Conservation (phyloP, 352 stramenopile species). For the Phytophthora kernoviae region DNA sequence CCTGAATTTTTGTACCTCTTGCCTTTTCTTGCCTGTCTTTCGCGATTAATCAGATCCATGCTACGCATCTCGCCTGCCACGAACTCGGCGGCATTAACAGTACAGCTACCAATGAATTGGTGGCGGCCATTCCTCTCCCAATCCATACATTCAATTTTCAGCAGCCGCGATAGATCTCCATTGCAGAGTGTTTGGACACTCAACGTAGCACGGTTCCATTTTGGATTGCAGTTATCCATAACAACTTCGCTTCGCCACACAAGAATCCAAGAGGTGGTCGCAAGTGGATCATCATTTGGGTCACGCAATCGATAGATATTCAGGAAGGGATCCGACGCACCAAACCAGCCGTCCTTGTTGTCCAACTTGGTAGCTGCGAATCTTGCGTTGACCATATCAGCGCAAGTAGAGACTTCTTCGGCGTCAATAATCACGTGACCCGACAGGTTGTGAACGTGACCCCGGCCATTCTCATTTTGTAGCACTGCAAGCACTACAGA, state of each 20-base stretch:
- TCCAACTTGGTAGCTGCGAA: conserved; percentile 71
- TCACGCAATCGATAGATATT: conserved; percentile 75
- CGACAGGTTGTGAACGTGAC: conserved; percentile 49
- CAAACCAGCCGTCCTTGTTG: conserved; percentile 84
- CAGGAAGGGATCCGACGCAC: conserved; percentile 76
- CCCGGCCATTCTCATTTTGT: conserved; percentile 41
- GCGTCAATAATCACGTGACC: conserved; percentile 69
- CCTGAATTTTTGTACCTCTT: conserved; percentile 81
- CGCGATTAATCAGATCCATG: conserved; percentile 67
- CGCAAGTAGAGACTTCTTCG: conserved; percentile 73
- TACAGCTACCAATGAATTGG: conserved; percentile 69
- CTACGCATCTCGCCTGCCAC: conserved; percentile 55
- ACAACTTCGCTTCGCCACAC: conserved; percentile 74
- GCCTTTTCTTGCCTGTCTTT: conserved; percentile 69
- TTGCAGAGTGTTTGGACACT: conserved; percentile 77
- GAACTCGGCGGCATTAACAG: conserved; percentile 58
- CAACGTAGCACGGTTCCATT: conserved; percentile 60
- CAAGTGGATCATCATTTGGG: conserved; percentile 38
- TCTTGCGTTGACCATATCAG: conserved; percentile 62
- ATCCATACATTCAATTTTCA: conserved; percentile 83
- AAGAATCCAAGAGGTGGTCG: conserved; percentile 54
- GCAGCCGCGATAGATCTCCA: conserved; percentile 49
- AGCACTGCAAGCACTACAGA: conserved; percentile 62
- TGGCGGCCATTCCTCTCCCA: conserved; percentile 75
- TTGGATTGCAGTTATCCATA: conserved; percentile 71